These are phyloP conservation scores for Ogataea wickerhamii DNA, from an alignment of 805 yeast genomes.

Conservation along the genomic window DNA sequence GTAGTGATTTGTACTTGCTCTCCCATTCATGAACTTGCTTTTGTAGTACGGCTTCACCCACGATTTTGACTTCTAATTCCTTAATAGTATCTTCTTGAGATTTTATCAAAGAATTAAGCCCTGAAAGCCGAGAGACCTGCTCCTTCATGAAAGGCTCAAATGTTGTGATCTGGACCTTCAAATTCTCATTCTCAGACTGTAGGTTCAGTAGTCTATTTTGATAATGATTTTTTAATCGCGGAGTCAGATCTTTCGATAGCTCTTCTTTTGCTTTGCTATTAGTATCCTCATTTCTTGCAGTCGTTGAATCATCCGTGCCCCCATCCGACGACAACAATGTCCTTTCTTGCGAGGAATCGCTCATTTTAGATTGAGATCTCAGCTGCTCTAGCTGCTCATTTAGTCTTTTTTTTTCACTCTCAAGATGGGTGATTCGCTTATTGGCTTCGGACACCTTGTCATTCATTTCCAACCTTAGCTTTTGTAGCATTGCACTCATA, in stretches of 20 bases:
- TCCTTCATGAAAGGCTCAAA: conserved; percentile 52
- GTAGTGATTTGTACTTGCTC: conserved; percentile 41
- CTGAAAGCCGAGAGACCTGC: conserved; percentile 49
- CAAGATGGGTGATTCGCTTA: conserved; percentile 47
- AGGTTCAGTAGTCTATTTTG: conserved; percentile 38
- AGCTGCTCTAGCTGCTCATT: neutral
- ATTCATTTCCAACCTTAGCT: conserved; percentile 41
- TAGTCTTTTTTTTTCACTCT: conserved; percentile 29
- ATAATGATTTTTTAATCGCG: conserved; percentile 15
- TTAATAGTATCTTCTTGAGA: conserved; percentile 47
- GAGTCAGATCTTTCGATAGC: conserved; percentile 11
- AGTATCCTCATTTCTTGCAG: neutral
- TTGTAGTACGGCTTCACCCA: conserved; percentile 41
- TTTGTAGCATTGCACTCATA: conserved; percentile 26
- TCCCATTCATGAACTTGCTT: conserved; percentile 48
- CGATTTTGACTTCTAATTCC: conserved; percentile 38
- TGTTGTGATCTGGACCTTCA: conserved; percentile 40
- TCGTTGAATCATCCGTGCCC: conserved; percentile 1
- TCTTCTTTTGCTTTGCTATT: neutral
- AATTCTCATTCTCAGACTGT: conserved; percentile 41
- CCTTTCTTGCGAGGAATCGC: neutral
- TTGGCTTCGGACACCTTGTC: conserved; percentile 57
- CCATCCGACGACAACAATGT: conserved; percentile 4
- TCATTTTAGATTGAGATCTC: neutral
- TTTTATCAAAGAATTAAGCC: conserved; percentile 52